Percentiles rank a stretch among this genome's conserved stretches.
Conservation (phyloP, 2,329 filamentous ascomycete genomes). For the Penicillium aurantiogriseum region DNA sequence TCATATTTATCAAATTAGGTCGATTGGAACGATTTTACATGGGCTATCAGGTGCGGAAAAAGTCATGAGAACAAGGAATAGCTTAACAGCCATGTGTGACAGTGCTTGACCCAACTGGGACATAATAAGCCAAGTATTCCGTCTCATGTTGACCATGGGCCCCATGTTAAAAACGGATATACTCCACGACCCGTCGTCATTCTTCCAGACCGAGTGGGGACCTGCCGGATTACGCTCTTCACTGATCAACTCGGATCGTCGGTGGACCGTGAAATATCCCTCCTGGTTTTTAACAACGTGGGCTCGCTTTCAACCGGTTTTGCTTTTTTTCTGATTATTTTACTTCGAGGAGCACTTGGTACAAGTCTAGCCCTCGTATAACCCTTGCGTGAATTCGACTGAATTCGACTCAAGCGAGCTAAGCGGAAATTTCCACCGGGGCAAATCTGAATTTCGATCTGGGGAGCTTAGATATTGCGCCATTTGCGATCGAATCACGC, state of each 20-base stretch:
- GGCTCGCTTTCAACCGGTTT: constrained; percentile 1
- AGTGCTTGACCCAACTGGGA: not conserved
- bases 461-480: constrained; percentile 28
- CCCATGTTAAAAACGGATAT: constrained; percentile 1
- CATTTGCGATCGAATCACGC: constrained; percentile 25
- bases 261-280: constrained; percentile 20
- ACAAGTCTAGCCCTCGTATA: constrained; percentile 7
- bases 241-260: constrained; percentile 23
- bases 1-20: not conserved
- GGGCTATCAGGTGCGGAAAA: not conserved
- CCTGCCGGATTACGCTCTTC: constrained; percentile 16
- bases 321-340: not conserved
- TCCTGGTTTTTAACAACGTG: constrained; percentile 2
- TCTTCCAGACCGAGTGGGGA: constrained; percentile 29
- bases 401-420: not conserved
- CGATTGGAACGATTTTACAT: not conserved
- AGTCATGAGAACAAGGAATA: not conserved
- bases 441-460: constrained; percentile 14
- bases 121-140: not conserved
- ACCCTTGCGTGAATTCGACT: not conserved
- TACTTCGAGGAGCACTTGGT: not conserved
- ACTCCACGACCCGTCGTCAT: constrained; percentile 30
- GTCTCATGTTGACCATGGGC: not conserved
- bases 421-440: constrained; percentile 5
- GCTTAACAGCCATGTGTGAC: not conserved